Base-by-base conservation (phyloP, 306 rosid species). In the Castanea crenata region DNA sequence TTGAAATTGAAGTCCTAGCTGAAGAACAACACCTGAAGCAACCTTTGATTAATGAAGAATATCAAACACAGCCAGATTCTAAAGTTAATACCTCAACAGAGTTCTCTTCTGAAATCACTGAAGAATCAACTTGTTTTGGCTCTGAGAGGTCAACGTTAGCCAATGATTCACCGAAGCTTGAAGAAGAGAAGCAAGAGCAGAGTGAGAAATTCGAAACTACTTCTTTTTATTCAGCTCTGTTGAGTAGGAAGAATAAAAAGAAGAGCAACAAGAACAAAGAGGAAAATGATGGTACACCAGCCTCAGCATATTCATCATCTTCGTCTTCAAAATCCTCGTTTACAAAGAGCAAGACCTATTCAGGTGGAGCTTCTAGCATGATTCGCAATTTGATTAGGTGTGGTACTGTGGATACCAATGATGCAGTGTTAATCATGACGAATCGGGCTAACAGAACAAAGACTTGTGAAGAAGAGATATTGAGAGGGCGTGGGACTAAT, bases 331-430 rank as follows among this genome's bases (percentile, higher is more conserved):
- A 81, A 16, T 69, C 90, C 11, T 61, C 94, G 1, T 78, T 78
- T 20, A 80, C 57, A 27, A 89, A 82, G 87, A 76, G 78, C 51
- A 89, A 83, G 78, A 91, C 86, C 82, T 80, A 87, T 77, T 87
- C 93, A 4, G 69, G 79, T 14, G 84, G 84, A 73, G 89, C 92
- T 54, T 84, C 97, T 52, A 71, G 65, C 44, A 78, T 85, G 80
- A 73, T 94, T 56, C 88, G 87, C n/a, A 91, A 91, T 64, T 82
- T 79, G 86, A 86, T 94, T 19, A 75, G 81, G 38, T 90, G 98
- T 62, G 87, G 97, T 18, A 80, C 65, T 5, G 85, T 73, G 34
- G 89, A 88, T 27, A 86, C 92, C 68, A 82, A 88, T 35, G 97
- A 92, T 38, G 27, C 87, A 44, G 88, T 79, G 1, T 6, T 88